Percentiles rank a stretch among this genome's conserved stretches.
Conservation (phyloP, 163 green algal genomes). For the Trebouxiophyceae sp. region DNA sequence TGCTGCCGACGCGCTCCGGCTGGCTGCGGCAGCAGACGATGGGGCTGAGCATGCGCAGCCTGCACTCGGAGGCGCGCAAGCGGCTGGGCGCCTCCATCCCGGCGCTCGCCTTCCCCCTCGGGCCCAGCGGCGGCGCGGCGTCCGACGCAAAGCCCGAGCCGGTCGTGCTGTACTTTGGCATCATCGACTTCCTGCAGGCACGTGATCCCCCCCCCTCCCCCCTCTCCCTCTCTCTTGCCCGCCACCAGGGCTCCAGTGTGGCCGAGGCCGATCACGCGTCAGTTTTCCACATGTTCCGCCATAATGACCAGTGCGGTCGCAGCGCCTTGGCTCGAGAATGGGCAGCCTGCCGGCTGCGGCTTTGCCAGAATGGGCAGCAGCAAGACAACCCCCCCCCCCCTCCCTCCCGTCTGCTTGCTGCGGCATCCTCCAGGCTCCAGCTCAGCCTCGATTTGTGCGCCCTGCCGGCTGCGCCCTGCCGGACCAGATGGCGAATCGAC, state of each 20-base stretch:
- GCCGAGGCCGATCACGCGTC: too few relatives aligned
- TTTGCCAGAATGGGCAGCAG: too few relatives aligned
- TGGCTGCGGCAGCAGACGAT: not conserved
- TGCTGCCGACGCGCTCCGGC: not conserved
- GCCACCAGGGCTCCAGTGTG: not conserved
- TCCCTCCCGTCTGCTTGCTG: not conserved
- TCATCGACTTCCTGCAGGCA: constrained; percentile 32
- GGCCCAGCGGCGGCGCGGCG: not conserved
- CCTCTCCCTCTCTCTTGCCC: not conserved
- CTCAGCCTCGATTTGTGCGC: too few relatives aligned
- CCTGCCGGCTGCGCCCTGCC: too few relatives aligned
- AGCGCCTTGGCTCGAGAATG: too few relatives aligned
- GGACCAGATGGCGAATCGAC: too few relatives aligned
- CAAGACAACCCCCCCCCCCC: not conserved
- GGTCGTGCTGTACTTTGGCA: constrained; percentile 25
- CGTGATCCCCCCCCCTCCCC: not conserved
- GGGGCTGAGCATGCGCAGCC: not conserved
- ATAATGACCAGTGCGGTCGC: too few relatives aligned
- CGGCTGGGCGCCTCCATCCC: constrained; percentile 8
- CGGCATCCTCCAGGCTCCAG: too few relatives aligned
- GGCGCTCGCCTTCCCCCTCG: constrained; percentile 5
- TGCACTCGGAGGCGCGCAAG: not conserved
- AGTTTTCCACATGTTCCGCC: too few relatives aligned
- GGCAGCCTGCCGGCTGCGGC: too few relatives aligned
- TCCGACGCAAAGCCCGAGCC: constrained; percentile 2